Base-by-base conservation (phyloP, 2,329 filamentous ascomycete species). In the Apiospora hydei region DNA sequence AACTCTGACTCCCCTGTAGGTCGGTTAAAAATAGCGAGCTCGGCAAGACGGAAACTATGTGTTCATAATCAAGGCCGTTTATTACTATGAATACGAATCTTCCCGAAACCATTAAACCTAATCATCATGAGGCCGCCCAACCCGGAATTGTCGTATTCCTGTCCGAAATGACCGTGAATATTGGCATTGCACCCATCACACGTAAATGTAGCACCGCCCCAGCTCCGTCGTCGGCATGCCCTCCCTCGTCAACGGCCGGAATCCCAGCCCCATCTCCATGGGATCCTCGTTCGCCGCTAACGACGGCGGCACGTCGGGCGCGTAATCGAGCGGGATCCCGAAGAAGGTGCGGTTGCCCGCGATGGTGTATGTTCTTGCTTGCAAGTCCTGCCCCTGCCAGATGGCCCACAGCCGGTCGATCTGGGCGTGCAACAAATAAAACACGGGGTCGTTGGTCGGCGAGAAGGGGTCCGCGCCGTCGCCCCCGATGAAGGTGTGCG, bases 351-450 rank as follows among this genome's bases (percentile, higher is more conserved):
- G 57, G 49, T 76, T 75, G 3, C 75, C 75, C 4, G 75, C 74
- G n/a, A 77, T 75, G 14, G 73, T 73, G 67, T 72, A 75, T 0
- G 75, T 77, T 38, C 74, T 71, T 4, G 24, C 2, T 26, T 69
- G 24, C 1, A 75, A 51, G 46, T 77, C 74, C 66, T 76, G 74
- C 3, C 74, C 75, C 44, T 77, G 75, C 75, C 75, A 77, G 69
- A 77, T 74, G 21, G 74, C 74, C 75, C 74, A 77, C 14, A 77
- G 38, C 43, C 74, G 74, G 53, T 77, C 75, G 51, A 77, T 75
- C 71, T 76, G 74, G 18, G 75, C 74, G 69, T 77, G 75, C 30
- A 76, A 71, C 14, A 76, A 43, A 67, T 76, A 77, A 47, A 77
- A 77, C 5, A 73, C 71, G 1, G 75, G 74, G 64, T 77, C 75